Conservation (phyloP, 805 yeast genomes). For the Cyberlindnera japonica region DNA sequence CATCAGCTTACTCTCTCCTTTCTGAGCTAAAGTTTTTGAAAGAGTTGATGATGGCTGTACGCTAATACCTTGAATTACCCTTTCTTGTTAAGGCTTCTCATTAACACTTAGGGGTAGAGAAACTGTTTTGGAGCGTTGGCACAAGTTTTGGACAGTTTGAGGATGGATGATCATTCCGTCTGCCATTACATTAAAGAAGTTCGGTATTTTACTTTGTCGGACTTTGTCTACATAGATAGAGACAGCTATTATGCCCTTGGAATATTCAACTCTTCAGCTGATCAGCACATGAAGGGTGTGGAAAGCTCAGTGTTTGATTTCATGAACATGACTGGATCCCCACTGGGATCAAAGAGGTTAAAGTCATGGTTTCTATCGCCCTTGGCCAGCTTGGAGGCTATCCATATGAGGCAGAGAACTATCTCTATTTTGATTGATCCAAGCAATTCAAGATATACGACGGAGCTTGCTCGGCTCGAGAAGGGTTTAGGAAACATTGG, state of each 20-base stretch:
- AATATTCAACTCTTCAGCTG: constrained; percentile 18
- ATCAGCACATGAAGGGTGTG: constrained; percentile 10
- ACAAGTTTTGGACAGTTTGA: constrained; percentile 3
- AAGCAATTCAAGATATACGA: constrained; percentile 20
- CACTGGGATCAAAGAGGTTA: constrained; percentile 30
- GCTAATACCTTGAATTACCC: constrained; percentile 1
- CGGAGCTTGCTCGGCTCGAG: constrained; percentile 21
- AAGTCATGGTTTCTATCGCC: constrained; percentile 36
- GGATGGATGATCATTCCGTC: constrained; percentile 3
- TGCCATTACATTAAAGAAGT: constrained; percentile 1
- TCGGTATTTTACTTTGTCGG: constrained; percentile 5
- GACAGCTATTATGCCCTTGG: constrained; percentile 29
- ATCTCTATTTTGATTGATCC: constrained; percentile 26
- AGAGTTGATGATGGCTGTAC: constrained; percentile 11
- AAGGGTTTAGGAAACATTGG: constrained; percentile 32
- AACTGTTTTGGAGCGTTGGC: constrained; percentile 6
- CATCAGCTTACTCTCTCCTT: constrained; percentile 2
- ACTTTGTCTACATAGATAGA: constrained; percentile 27
- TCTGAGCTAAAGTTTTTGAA: constrained; percentile 7
- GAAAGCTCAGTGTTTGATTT: constrained; percentile 20
- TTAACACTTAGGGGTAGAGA: constrained; percentile 3
- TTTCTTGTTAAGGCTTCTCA: neutral
- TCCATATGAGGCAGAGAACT: constrained; percentile 30
- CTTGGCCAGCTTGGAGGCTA: constrained; percentile 23
- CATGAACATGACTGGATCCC: constrained; percentile 27